Base-by-base conservation (phyloP, 2,329 filamentous ascomycete genomes). In the Fusarium sp. region DNA sequence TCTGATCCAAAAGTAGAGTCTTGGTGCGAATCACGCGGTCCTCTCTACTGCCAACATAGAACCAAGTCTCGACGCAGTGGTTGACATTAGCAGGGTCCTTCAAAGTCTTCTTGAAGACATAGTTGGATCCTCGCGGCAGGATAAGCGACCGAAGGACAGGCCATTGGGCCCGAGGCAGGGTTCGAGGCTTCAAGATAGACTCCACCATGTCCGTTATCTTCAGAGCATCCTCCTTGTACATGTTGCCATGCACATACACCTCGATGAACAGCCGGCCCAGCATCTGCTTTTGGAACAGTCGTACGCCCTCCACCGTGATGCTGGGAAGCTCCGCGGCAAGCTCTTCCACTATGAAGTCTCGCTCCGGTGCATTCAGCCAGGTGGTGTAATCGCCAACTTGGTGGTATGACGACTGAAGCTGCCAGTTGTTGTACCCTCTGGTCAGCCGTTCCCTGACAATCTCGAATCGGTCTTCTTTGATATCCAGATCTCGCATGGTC, bases 161-260 rank as follows among this genome's bases (percentile, higher is more conserved):
- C 92, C 94, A 96, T 80, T 98, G 94, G 27, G 91, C 89, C 50
- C 89, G 88, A 5, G 95, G 93, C 20, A 98, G 85, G 20, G 89
- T 83, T 34, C 92, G 90, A 14, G 95, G 92, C 80, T 93, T 92
- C 56, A 99, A 84, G 1, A 90, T 94, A 7, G 88, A 90, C 81
- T 97, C 94, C 29, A 98, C 89, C 77, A 97, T 89, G 73, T 96
- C 91, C 0, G 94, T 96, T 80, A 98, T 89, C 80, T 92, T 93
- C 64, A 98, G 86, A 0, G 94, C 95, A 79, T 99, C 96, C 81
- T 97, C 94, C 84, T 95, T 97, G 86, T 97, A 95, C 64, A 99
- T 82, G 82, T 99, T 99, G 62, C 96, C 96, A 78, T 98, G 95
- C 0, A 92, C 93, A 66, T 98, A 89, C 4, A 95, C 89, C 82